Percentiles rank a stretch among this genome's conserved stretches.
These are phyloP conservation scores for Alopecurus myosuroides DNA, from an alignment of 176 grass and related monocot species.

Conservation along the genomic window DNA sequence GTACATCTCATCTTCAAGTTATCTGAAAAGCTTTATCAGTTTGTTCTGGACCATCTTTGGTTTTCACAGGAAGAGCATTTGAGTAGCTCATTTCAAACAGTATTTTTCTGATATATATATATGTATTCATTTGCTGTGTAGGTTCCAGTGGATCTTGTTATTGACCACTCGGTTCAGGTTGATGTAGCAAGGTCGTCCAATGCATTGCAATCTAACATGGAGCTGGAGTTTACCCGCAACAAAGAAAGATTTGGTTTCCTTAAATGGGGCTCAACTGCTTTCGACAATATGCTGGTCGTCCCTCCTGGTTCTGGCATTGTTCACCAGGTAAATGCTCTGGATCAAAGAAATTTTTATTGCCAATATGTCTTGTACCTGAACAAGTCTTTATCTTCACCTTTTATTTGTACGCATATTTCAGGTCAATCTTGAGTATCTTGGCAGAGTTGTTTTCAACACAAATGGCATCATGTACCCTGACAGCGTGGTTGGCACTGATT, in stretches of 20 bases:
- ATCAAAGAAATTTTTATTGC: neutral
- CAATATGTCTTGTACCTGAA: neutral
- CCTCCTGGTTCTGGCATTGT: conserved; percentile 81
- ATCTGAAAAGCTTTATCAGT: neutral
- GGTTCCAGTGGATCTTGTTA: conserved; percentile 84
- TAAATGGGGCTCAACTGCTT: conserved; percentile 87
- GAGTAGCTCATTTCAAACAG: neutral
- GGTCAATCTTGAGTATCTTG: conserved; percentile 90
- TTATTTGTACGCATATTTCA: conserved; percentile 12
- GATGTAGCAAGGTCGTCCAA: conserved; percentile 65
- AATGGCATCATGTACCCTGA: conserved; percentile 63
- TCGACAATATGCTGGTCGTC: conserved; percentile 73
- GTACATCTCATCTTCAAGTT: conserved; percentile 19
- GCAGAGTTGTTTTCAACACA: conserved; percentile 68
- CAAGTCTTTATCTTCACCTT: neutral
- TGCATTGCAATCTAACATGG: conserved; percentile 68
- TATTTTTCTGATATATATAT: neutral
- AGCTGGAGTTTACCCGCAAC: conserved; percentile 74
- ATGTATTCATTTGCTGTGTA: conserved; percentile 13
- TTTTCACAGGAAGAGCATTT: neutral
- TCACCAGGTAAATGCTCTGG: conserved; percentile 54
- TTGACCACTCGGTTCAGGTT: conserved; percentile 79
- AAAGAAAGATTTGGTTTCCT: conserved; percentile 84
- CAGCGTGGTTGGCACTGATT: conserved; percentile 76
- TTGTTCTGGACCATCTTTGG: neutral